These are phyloP conservation scores for Osmanthus fragrans DNA, from an alignment of 257 asterid species.

Conservation along the genomic window DNA sequence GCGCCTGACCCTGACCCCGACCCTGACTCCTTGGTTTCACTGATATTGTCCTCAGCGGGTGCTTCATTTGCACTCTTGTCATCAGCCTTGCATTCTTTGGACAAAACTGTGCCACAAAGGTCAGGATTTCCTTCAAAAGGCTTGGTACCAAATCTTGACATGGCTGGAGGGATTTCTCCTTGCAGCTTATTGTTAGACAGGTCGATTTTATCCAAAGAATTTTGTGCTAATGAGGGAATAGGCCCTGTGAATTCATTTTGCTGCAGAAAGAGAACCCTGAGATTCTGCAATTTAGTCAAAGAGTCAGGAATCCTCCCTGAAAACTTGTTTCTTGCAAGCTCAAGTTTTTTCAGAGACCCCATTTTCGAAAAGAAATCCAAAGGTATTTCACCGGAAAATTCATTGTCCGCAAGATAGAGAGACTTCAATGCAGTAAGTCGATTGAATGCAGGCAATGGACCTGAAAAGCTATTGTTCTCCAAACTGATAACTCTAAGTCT, in stretches of 20 bases:
- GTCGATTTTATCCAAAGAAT: slow-evolving; percentile 35
- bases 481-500: slow-evolving; percentile 50
- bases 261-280: slow-evolving; percentile 45
- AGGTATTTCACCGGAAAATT: slow-evolving; percentile 64
- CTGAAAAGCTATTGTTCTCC: slow-evolving; percentile 57
- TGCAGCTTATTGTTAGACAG: slow-evolving; percentile 57
- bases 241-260: slow-evolving; percentile 63
- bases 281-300: slow-evolving; percentile 26
- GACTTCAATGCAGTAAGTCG: slow-evolving; percentile 57
- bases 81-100: slow-evolving; percentile 36
- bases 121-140: slow-evolving; percentile 57
- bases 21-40: slow-evolving; percentile 10
- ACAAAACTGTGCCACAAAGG: slow-evolving; percentile 54
- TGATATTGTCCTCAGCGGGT: background rate
- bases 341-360: slow-evolving; percentile 56
- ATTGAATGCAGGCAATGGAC: slow-evolving; percentile 56
- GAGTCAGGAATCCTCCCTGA: slow-evolving; percentile 64
- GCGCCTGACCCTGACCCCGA: slow-evolving; percentile 43
- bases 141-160: slow-evolving; percentile 46
- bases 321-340: slow-evolving; percentile 52
- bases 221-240: slow-evolving; percentile 48
- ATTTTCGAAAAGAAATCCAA: slow-evolving; percentile 39
- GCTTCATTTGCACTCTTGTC: background rate
- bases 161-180: slow-evolving; percentile 63
- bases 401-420: slow-evolving; percentile 45